Percentiles rank a stretch among this genome's conserved stretches.
Conservation (phyloP, 768 basidiomycete genomes). For the Phallus indusiatus region DNA sequence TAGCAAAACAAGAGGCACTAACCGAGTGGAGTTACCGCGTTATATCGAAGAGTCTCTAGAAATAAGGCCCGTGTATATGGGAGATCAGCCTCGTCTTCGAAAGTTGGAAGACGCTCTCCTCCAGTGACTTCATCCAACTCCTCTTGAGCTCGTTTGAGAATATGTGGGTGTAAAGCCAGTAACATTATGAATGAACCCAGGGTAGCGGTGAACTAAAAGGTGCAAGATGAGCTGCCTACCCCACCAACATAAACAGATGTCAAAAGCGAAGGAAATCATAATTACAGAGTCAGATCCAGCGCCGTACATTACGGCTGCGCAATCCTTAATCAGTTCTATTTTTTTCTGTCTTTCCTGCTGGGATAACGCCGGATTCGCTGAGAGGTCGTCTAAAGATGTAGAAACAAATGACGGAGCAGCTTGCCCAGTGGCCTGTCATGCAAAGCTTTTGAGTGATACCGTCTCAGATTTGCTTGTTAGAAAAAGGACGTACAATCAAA, state of each 20-base stretch:
- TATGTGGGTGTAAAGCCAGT: conserved; percentile 10
- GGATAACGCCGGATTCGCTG: background rate
- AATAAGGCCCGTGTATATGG: conserved; percentile 22
- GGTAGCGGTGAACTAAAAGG: conserved; percentile 1
- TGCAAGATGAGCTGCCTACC: background rate
- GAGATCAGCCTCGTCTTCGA: conserved; percentile 5
- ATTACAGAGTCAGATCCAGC: background rate
- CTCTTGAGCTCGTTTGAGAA: conserved; percentile 10
- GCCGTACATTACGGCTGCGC: background rate
- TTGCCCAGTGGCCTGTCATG: background rate
- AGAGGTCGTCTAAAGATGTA: conserved; percentile 2
- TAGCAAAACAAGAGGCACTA: background rate
- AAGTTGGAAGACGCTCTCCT: conserved; percentile 6
- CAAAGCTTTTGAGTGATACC: background rate
- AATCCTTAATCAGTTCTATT: conserved; percentile 6
- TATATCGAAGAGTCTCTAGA: conserved; percentile 24
- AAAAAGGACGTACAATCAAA: background rate
- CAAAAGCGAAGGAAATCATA: background rate
- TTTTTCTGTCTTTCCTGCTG: background rate
- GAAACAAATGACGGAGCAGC: conserved; percentile 2
- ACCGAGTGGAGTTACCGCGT: conserved; percentile 4
- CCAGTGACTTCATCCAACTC: conserved; percentile 11
- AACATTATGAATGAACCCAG: conserved; percentile 2
- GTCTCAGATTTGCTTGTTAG: too few relatives aligned
- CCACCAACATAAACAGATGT: background rate